Evolutionary conservation across 163 green algal genomes (phyloP).

Genomic region (Coccomyxa subellipsoidea): DNA sequence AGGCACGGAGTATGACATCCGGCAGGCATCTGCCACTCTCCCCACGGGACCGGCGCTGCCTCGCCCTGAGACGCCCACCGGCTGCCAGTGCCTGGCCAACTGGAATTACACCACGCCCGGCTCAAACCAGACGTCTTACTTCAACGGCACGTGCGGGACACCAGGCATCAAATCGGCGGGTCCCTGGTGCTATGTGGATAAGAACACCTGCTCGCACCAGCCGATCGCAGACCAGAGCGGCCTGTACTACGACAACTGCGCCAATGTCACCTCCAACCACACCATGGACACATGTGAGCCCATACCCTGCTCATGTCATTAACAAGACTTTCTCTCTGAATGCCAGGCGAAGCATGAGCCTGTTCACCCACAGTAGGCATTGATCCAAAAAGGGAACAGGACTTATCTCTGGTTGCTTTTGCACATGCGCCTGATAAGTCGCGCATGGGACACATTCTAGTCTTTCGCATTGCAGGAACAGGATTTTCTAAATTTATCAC

Average conservation of each 20-base stretch:
- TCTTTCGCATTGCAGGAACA: too few species aligned
- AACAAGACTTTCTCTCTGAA: too few species aligned
- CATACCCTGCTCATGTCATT: background rate
- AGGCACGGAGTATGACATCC: background rate
- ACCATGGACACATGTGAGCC: background rate
- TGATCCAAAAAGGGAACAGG: too few species aligned
- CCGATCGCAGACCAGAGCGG: background rate
- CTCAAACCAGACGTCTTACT: background rate
- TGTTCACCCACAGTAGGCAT: too few species aligned
- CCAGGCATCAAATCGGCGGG: background rate
- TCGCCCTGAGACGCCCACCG: background rate
- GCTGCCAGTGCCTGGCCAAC: background rate
- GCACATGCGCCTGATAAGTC: too few species aligned
- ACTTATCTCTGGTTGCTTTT: too few species aligned
- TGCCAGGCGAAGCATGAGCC: too few species aligned
- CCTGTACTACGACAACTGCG: slow-evolving; percentile 1
- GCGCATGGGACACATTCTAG: too few species aligned
- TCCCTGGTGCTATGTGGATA: slow-evolving; percentile 6
- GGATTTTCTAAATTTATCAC: too few species aligned
- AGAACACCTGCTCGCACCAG: background rate
- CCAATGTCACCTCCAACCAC: background rate
- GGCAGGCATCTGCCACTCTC: background rate
- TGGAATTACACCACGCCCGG: background rate
- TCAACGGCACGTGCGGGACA: background rate
- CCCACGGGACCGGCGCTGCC: background rate